phyloP scores from a whole-genome alignment of 495 filamentous ascomycete genomes.

The Antarctomyces pellizariae region DNA sequence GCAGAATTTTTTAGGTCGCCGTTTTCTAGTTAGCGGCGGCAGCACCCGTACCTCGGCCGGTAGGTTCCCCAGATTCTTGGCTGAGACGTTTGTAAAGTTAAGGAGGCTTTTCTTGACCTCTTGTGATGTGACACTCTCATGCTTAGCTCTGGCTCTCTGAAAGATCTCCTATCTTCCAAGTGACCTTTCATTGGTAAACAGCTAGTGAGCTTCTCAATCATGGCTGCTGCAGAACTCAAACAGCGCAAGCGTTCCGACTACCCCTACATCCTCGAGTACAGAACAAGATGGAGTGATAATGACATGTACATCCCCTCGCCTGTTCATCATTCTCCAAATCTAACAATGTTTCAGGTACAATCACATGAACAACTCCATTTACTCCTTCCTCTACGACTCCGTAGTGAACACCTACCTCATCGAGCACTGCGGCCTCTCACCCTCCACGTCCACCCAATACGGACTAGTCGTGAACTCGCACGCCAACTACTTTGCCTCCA shows the following conservation, averaged over 20 bases:
- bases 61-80: too few species aligned
- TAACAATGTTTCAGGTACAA: too few species aligned
- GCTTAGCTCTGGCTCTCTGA: conserved; percentile 11
- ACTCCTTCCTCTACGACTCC: conserved; percentile 68
- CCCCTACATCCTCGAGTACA: conserved; percentile 54
- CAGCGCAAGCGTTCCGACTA: conserved; percentile 47
- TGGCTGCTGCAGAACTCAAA: conserved; percentile 25
- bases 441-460: conserved; percentile 41
- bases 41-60: too few species aligned
- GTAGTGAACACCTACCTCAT: conserved; percentile 83
- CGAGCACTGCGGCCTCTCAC: conserved; percentile 49
- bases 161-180: conserved; percentile 13
- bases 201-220: background rate
- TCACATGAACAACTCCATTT: conserved; percentile 53
- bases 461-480: conserved; percentile 65
- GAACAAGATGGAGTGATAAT: conserved; percentile 84
- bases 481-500: conserved; percentile 63
- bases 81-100: too few species aligned
- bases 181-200: conserved; percentile 5
- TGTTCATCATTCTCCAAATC: too few species aligned
- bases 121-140: too few species aligned
- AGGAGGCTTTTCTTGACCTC: too few species aligned
- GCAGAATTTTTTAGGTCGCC: too few species aligned
- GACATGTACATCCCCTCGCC: conserved; percentile 83
- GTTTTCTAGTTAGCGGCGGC: too few species aligned